Percentiles rank a stretch among this genome's conserved stretches.
phyloP scores from a whole-genome alignment of 208 protist species.

The Balamuthia mandrillaris region DNA sequence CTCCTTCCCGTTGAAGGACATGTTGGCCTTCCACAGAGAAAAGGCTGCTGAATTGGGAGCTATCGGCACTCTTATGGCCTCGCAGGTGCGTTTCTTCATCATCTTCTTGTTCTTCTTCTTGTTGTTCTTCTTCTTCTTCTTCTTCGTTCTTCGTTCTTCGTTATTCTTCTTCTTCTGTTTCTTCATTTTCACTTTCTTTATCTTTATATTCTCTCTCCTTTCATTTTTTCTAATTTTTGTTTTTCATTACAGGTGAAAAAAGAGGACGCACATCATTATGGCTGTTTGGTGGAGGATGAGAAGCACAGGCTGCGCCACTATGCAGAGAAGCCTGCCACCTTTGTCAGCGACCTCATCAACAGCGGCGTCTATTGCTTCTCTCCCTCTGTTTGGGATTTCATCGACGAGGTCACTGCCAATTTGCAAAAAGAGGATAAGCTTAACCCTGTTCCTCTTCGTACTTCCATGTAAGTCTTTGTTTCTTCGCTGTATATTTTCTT shows the following conservation, averaged over 20 bases:
- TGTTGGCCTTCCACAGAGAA: slow-evolving; percentile 52
- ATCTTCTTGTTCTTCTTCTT: too few relatives aligned
- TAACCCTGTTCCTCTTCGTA: background rate
- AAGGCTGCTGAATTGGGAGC: background rate
- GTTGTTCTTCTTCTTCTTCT: too few relatives aligned
- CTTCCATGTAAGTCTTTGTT: background rate
- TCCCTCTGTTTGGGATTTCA: slow-evolving; percentile 32
- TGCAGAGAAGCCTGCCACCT: slow-evolving; percentile 59
- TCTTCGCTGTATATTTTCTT: background rate
- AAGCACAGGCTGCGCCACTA: slow-evolving; percentile 39
- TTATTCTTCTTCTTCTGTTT: too few relatives aligned
- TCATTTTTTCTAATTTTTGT: too few relatives aligned
- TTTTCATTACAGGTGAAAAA: slow-evolving; percentile 31
- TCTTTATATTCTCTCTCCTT: too few relatives aligned
- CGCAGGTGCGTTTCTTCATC: too few relatives aligned
- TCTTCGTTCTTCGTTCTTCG: too few relatives aligned
- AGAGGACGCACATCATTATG: slow-evolving; percentile 53
- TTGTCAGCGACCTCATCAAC: slow-evolving; percentile 60
- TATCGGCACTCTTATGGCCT: slow-evolving; percentile 51
- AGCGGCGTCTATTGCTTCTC: slow-evolving; percentile 59
- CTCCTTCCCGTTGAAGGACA: slow-evolving; percentile 52
- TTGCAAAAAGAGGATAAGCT: slow-evolving; percentile 21
- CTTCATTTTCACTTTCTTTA: too few relatives aligned
- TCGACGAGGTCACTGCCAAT: slow-evolving; percentile 21
- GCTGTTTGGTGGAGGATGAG: slow-evolving; percentile 48